Conservation (phyloP, 1,139 yeast genomes). For the Yamadazyma oceani region DNA sequence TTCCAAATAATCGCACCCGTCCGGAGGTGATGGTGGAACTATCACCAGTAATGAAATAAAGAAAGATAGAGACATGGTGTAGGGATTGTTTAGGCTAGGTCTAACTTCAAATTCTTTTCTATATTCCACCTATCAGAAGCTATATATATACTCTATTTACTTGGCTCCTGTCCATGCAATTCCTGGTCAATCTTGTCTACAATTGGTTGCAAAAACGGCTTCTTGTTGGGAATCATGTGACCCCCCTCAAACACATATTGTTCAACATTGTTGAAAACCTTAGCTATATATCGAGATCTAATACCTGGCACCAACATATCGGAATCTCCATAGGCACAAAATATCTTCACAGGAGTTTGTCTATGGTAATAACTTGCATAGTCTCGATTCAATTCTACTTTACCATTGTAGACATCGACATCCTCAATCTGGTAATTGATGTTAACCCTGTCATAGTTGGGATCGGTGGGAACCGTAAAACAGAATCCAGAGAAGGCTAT, state of each 20-base stretch:
- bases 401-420: constrained; percentile 20
- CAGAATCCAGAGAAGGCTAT: constrained; percentile 57
- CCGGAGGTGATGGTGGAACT: too few species aligned
- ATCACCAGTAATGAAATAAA: too few species aligned
- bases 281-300: constrained; percentile 27
- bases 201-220: constrained; percentile 28
- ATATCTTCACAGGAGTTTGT: constrained; percentile 22
- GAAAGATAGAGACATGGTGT: too few species aligned
- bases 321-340: constrained; percentile 31
- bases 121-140: too few species aligned
- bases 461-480: constrained; percentile 41
- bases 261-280: constrained; percentile 20
- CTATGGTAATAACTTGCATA: constrained; percentile 20
- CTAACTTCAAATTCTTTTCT: too few species aligned
- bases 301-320: constrained; percentile 38
- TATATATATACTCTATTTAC: neutral
- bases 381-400: constrained; percentile 19
- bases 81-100: too few species aligned
- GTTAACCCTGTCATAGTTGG: constrained; percentile 17
- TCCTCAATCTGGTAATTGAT: constrained; percentile 24
- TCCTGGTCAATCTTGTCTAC: constrained; percentile 22
- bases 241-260: constrained; percentile 36
- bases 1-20: neutral
- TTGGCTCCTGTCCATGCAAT: neutral
- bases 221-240: constrained; percentile 38